These are phyloP conservation scores for Termitomyces sp. DNA, from an alignment of 768 basidiomycete species.

Conservation along the genomic window DNA sequence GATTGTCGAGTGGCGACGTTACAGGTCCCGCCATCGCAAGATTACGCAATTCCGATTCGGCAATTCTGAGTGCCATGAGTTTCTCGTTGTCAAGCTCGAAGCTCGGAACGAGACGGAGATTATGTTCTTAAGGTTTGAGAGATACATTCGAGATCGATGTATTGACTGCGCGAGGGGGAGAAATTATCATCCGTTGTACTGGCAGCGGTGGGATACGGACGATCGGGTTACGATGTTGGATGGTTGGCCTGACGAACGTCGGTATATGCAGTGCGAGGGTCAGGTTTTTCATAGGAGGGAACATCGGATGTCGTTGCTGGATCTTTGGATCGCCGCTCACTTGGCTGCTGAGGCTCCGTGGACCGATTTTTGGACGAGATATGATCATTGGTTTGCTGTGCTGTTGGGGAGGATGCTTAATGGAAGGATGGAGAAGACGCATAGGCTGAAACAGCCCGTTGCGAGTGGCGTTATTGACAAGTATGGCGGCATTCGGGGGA, in stretches of 20 bases:
- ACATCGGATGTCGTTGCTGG: not conserved
- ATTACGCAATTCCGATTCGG: not conserved
- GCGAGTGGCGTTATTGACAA: not conserved
- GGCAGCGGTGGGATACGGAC: not conserved
- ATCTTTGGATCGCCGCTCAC: not conserved
- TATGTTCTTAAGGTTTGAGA: not conserved
- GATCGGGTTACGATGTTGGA: not conserved
- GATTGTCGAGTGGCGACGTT: constrained; percentile 3
- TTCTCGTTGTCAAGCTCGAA: constrained; percentile 1
- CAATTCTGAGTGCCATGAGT: not conserved
- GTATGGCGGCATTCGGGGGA: not conserved
- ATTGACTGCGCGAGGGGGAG: not conserved
- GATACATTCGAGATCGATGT: not conserved
- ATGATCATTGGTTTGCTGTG: constrained; percentile 6
- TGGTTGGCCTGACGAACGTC: not conserved
- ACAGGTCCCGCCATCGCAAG: not conserved
- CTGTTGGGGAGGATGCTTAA: not conserved
- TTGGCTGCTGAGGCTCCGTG: not conserved
- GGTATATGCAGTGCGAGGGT: not conserved
- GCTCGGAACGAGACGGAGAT: not conserved
- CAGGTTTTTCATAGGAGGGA: not conserved
- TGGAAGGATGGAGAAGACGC: not conserved
- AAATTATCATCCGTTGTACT: not conserved
- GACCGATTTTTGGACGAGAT: not conserved
- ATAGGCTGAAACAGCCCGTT: not conserved